These are phyloP conservation scores for Fraxinus excelsior DNA, from an alignment of 257 asterid species.

Conservation along the genomic window DNA sequence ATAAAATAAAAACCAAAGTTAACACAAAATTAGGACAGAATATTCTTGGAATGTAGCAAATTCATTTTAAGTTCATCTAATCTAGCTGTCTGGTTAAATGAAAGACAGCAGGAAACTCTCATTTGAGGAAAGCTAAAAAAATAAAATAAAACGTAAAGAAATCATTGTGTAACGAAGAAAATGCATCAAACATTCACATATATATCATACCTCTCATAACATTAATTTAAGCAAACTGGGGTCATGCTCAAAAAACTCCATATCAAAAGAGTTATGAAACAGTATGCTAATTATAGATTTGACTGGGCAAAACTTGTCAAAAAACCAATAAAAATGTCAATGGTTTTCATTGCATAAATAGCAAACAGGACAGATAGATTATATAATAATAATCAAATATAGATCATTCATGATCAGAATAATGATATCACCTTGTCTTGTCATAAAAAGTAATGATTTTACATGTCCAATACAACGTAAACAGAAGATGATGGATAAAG, in stretches of 20 bases:
- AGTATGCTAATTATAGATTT: neutral
- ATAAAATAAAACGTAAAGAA: neutral
- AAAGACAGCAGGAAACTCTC: neutral
- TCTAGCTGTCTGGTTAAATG: slow-evolving; percentile 1
- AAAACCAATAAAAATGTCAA: neutral
- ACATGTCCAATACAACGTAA: neutral
- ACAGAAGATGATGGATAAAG: neutral
- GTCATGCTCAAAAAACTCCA: neutral
- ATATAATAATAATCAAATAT: neutral
- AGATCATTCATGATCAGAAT: neutral
- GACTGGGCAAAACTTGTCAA: neutral
- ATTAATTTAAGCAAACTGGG: neutral
- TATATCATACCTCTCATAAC: too few relatives aligned
- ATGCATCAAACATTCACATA: neutral
- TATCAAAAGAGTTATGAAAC: neutral
- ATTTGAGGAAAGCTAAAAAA: neutral
- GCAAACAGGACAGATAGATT: neutral
- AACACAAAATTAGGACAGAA: neutral
- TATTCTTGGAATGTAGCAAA: neutral
- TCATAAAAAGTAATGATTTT: too few relatives aligned
- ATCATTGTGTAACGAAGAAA: neutral
- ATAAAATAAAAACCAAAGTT: slow-evolving; percentile 11
- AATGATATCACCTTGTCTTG: too few relatives aligned
- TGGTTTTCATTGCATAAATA: neutral
- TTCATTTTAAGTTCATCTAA: neutral